phyloP scores from a whole-genome alignment of 192 early-diverging fungal genomes.

The Spizellomyces punctatus region DNA sequence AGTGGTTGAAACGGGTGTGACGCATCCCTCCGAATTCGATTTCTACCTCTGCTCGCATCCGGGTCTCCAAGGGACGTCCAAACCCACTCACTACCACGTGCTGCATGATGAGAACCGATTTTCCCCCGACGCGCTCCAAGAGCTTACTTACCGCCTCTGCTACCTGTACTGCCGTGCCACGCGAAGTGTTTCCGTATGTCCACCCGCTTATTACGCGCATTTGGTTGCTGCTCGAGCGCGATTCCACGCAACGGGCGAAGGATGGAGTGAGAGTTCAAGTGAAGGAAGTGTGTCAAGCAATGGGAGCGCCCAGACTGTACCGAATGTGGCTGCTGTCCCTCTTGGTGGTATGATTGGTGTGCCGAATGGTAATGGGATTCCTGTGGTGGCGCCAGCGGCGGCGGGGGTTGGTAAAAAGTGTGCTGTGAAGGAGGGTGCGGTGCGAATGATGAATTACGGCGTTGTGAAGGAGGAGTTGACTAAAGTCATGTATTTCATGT shows the following conservation, averaged over 20 bases:
- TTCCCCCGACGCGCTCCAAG: constrained; percentile 75
- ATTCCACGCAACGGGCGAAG: constrained; percentile 75
- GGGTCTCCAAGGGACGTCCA: constrained; percentile 90
- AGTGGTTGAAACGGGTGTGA: constrained; percentile 57
- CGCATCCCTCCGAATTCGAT: constrained; percentile 60
- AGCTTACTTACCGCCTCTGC: constrained; percentile 86
- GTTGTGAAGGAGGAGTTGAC: constrained; percentile 57
- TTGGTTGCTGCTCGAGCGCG: constrained; percentile 84
- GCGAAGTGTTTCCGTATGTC: constrained; percentile 81
- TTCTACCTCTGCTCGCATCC: constrained; percentile 85
- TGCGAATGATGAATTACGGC: constrained; percentile 48
- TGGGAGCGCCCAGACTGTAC: neutral
- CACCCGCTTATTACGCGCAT: constrained; percentile 93
- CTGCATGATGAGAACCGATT: constrained; percentile 87
- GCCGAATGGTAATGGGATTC: constrained; percentile 6
- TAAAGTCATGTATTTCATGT: constrained; percentile 62
- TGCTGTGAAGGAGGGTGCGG: too few species aligned
- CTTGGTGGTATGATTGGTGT: constrained; percentile 6
- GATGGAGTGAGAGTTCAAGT: constrained; percentile 30
- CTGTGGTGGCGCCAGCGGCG: neutral
- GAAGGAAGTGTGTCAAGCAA: constrained; percentile 18
- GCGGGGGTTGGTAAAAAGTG: neutral
- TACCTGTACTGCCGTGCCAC: constrained; percentile 89
- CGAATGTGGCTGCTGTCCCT: neutral
- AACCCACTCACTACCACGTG: constrained; percentile 90